Evolutionary conservation across 306 rosid genomes (phyloP).

Genomic region (Ammopiptanthus mongolicus): DNA sequence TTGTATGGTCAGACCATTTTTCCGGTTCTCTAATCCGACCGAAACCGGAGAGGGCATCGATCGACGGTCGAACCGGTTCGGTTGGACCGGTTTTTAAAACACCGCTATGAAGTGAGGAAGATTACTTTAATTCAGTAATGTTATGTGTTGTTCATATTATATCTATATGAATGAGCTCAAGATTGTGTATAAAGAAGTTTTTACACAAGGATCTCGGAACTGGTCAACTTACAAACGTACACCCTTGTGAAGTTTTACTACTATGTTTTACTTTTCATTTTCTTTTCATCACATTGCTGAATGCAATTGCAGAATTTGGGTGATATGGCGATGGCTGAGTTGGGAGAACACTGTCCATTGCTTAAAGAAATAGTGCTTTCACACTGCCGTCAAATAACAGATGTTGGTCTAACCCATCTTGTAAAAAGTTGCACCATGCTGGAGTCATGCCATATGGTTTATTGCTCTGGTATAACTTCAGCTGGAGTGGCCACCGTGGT

Average conservation of each 20-base stretch:
- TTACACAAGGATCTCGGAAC: background rate
- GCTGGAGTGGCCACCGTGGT: conserved; percentile 85
- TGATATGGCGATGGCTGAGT: conserved; percentile 77
- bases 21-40: too few species aligned
- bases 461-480: conserved; percentile 74
- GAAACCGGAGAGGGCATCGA: too few species aligned
- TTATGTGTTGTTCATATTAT: background rate
- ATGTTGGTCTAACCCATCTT: conserved; percentile 73
- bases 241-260: background rate
- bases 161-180: background rate
- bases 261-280: background rate
- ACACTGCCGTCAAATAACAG: conserved; percentile 89
- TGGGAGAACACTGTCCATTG: conserved; percentile 82
- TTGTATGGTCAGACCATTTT: too few species aligned
- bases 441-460: conserved; percentile 89
- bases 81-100: too few species aligned
- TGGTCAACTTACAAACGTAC: background rate
- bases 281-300: background rate
- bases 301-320: conserved; percentile 64
- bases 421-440: conserved; percentile 63
- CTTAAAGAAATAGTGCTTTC: conserved; percentile 76
- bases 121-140: background rate
- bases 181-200: background rate
- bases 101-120: conserved; percentile 12
- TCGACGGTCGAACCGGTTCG: too few species aligned